A percentile compares a stretch with the other conserved stretches of the same genome.
These are phyloP conservation scores for Suhomyces faveliae DNA, from an alignment of 805 yeast species.

Conservation along the genomic window DNA sequence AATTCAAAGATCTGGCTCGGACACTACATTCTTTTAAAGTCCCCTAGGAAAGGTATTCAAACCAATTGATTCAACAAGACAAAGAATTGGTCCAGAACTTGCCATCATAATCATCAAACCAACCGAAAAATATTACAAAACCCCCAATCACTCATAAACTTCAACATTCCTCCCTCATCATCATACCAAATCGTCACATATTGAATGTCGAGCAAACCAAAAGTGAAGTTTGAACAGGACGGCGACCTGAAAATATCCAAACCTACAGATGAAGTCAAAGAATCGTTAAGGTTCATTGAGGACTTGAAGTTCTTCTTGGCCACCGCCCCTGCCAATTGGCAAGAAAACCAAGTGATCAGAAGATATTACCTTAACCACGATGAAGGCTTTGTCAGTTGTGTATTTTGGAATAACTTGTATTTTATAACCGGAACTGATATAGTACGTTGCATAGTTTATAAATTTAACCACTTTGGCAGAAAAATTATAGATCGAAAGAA, in stretches of 20 bases:
- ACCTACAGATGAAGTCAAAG: constrained; percentile 26
- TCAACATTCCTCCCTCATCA: neutral
- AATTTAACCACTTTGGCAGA: constrained; percentile 88
- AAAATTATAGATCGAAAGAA: constrained; percentile 82
- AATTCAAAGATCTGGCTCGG: neutral
- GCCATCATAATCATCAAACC: neutral
- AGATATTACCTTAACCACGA: constrained; percentile 82
- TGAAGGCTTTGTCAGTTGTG: constrained; percentile 90
- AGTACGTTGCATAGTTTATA: constrained; percentile 84
- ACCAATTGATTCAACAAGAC: neutral
- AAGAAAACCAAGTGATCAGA: constrained; percentile 79
- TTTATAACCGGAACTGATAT: constrained; percentile 96
- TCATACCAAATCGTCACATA: neutral
- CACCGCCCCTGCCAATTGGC: constrained; percentile 96
- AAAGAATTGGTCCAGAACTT: neutral
- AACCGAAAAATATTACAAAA: neutral
- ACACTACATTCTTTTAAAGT: neutral
- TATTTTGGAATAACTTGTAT: constrained; percentile 85
- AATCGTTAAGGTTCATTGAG: constrained; percentile 62
- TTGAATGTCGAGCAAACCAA: constrained; percentile 4
- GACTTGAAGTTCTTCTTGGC: constrained; percentile 83
- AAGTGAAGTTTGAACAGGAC: constrained; percentile 6
- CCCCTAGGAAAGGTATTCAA: neutral
- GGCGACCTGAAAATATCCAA: constrained; percentile 5
- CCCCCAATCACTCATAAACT: neutral